Conservation (phyloP, 768 basidiomycete genomes). For the Rubroboletus satanas region DNA sequence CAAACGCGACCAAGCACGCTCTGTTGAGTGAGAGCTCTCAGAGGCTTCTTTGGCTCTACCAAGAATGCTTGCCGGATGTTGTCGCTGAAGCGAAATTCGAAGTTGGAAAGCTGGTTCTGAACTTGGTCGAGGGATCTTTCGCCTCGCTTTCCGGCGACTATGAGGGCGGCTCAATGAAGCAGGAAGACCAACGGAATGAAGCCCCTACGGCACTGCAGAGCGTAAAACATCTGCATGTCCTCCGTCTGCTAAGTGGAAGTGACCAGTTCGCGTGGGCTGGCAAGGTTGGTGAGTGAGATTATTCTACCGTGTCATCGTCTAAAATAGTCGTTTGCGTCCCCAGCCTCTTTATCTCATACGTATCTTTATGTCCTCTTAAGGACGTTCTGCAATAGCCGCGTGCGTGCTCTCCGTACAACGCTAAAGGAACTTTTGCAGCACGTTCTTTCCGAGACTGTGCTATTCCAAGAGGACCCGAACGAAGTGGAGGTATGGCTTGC, state of each 20-base stretch:
- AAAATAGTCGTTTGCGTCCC: background rate
- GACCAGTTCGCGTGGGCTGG: slow-evolving; percentile 78
- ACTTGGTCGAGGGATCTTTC: slow-evolving; percentile 37
- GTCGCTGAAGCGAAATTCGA: slow-evolving; percentile 84
- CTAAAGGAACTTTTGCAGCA: slow-evolving; percentile 53
- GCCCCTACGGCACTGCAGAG: slow-evolving; percentile 39
- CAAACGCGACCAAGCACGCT: slow-evolving; percentile 43
- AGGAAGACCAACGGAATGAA: slow-evolving; percentile 10
- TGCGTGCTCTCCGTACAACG: slow-evolving; percentile 50
- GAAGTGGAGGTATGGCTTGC: slow-evolving; percentile 76
- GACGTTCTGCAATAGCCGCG: slow-evolving; percentile 49
- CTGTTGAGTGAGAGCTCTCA: slow-evolving; percentile 79
- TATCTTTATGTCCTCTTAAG: slow-evolving; percentile 72
- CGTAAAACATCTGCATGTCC: slow-evolving; percentile 70
- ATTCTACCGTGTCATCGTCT: background rate
- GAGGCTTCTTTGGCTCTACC: slow-evolving; percentile 81
- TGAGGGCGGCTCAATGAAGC: slow-evolving; percentile 7
- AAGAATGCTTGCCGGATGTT: slow-evolving; percentile 66
- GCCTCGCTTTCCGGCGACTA: slow-evolving; percentile 13
- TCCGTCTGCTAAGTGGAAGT: slow-evolving; percentile 68
- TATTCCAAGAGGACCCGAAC: slow-evolving; percentile 73
- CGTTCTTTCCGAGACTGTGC: slow-evolving; percentile 64
- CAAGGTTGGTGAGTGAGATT: slow-evolving; percentile 55
- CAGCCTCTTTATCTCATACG: slow-evolving; percentile 51
- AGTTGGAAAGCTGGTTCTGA: slow-evolving; percentile 69